phyloP scores from a whole-genome alignment of 73 alveolate genomes.

The Halteria grandinella region DNA sequence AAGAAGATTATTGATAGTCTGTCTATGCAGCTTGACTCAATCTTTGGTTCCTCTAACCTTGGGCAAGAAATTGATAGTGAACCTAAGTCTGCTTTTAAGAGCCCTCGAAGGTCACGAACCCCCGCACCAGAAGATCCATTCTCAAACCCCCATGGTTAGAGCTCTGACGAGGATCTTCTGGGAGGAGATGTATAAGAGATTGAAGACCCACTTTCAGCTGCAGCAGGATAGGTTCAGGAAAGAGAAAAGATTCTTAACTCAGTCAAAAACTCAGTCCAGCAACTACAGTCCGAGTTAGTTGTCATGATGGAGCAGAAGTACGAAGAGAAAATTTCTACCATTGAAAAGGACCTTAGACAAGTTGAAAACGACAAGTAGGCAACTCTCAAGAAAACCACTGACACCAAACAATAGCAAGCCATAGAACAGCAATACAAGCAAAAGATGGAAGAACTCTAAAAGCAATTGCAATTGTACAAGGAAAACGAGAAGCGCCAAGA shows the following conservation, averaged over 20 bases:
- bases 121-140: too few species aligned
- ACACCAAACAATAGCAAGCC: slow-evolving; percentile 21
- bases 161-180: not conserved
- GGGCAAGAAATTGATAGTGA: too few species aligned
- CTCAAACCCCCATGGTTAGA: too few species aligned
- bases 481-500: slow-evolving; percentile 70
- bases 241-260: slow-evolving; percentile 25
- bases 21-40: not conserved
- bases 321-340: slow-evolving; percentile 51
- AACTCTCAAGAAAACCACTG: slow-evolving; percentile 48
- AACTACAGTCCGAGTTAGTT: slow-evolving; percentile 4
- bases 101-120: too few species aligned
- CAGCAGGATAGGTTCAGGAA: not conserved
- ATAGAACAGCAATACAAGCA: slow-evolving; percentile 59
- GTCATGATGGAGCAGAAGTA: slow-evolving; percentile 34
- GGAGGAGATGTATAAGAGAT: not conserved
- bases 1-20: slow-evolving; percentile 25
- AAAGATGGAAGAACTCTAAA: slow-evolving; percentile 69
- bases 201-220: slow-evolving; percentile 1
- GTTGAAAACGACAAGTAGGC: slow-evolving; percentile 68
- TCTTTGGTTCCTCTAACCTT: slow-evolving; percentile 15
- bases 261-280: slow-evolving; percentile 20
- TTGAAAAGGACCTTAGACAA: slow-evolving; percentile 66
- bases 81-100: too few species aligned
- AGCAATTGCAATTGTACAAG: slow-evolving; percentile 51